These are phyloP conservation scores for Xerocomellus chrysenteron DNA, from an alignment of 768 basidiomycete species.

Conservation along the genomic window DNA sequence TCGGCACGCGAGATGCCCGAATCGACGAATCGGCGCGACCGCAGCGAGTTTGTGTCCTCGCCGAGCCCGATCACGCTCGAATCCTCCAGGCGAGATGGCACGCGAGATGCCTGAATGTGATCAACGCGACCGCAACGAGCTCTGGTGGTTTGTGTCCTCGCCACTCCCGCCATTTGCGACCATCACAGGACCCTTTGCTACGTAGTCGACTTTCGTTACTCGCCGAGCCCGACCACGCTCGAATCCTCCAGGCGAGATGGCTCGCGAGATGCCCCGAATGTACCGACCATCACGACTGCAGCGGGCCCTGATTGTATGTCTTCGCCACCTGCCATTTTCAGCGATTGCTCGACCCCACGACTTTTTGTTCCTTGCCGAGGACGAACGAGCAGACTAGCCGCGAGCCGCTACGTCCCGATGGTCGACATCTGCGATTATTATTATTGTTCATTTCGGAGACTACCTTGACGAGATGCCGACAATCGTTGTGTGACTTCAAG, in stretches of 20 bases:
- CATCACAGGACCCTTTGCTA: not conserved
- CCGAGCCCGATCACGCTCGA: not conserved
- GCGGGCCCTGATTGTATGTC: too few relatives aligned
- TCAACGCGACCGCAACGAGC: not conserved
- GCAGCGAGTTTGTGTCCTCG: not conserved
- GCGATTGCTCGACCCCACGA: not conserved
- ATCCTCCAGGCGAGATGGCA: not conserved
- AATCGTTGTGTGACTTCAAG: not conserved
- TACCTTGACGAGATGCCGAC: not conserved
- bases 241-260: not conserved
- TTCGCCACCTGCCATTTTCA: not conserved
- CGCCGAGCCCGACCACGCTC: not conserved
- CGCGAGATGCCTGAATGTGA: not conserved
- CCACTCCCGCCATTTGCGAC: not conserved
- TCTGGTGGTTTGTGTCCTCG: not conserved
- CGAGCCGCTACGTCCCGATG: not conserved
- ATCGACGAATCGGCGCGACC: not conserved
- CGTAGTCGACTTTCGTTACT: not conserved
- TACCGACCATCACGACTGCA: not conserved
- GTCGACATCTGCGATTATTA: not conserved
- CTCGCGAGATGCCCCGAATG: slow-evolving; percentile 4
- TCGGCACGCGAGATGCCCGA: slow-evolving; percentile 3
- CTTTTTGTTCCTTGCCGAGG: not conserved
- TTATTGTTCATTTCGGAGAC: not conserved
- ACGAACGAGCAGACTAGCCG: not conserved